Evolutionary conservation across 495 filamentous ascomycete species (phyloP), one percentile per base, ranked within the genome.

Genomic region (Chaetomium cochliodes): DNA sequence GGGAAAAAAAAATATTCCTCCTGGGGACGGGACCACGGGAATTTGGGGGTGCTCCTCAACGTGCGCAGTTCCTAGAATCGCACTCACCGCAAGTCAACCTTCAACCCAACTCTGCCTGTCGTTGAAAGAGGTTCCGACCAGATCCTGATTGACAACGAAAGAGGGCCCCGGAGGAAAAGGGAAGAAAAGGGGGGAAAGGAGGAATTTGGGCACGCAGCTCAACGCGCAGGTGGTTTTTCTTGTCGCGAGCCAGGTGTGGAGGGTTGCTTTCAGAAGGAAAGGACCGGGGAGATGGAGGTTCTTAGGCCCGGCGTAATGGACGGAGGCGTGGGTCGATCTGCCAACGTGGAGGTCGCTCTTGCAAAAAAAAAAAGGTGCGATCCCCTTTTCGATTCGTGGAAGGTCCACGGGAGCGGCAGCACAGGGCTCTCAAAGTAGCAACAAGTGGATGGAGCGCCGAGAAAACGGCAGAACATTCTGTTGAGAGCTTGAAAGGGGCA

Each of bases 261-360:
- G 68, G 72, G 72, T 70, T 72, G 71, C 67, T 58, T 58, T 64
- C 71, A 70, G 66, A 68, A 68, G 66, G 65, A 63, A 72, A 73
- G 70, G 63, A 70, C 67, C 70, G 68, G 68, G 73, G 72, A 74
- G 69, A 67, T 67, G 67, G 69, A 67, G 39, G 68, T 68, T 74
- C 68, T 69, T 72, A 67, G 70, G 66, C 70, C 73, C 72, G 65
- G 68, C 69, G 68, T 64, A 69, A 74, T 70, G 67, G 68, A 67
- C 67, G 67, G 70, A 26, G 64, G 52, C 70, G 70, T 74, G 73
- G 73, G 70, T 74, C 72, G 73, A 74, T 74, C 73, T 62, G 70
- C 70, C 65, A 65, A 68, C 69, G 63, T 63, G 65, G 65, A 66
- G 53, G 47, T 65, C 23, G 56, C 47, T 60, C 64, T 61, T 64